These are phyloP conservation scores for Epichloe uncinata DNA, from an alignment of 2,329 filamentous ascomycete genomes.

Conservation along the genomic window DNA sequence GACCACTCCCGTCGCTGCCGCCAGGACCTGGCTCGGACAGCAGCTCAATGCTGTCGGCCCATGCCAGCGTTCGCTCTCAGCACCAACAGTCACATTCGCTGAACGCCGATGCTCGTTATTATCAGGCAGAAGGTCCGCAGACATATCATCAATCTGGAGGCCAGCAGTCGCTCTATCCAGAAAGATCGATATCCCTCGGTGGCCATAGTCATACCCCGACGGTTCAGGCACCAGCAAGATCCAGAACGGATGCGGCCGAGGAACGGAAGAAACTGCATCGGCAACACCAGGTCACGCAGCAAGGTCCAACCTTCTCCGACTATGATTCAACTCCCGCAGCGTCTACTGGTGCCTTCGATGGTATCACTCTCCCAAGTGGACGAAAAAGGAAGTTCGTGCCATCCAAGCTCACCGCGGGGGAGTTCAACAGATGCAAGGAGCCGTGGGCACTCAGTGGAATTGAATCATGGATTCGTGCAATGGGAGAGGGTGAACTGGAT, in stretches of 20 bases:
- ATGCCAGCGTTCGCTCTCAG: constrained; percentile 26
- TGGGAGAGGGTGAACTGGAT: constrained; percentile 86
- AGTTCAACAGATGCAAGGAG: constrained; percentile 75
- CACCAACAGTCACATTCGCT: constrained; percentile 37
- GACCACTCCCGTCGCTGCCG: constrained; percentile 50
- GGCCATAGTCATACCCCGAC: constrained; percentile 71
- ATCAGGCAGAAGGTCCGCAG: constrained; percentile 33
- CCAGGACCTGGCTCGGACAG: constrained; percentile 49
- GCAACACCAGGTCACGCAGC: constrained; percentile 36
- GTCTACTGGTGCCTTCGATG: constrained; percentile 54
- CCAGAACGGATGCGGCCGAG: constrained; percentile 84
- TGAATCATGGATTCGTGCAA: constrained; percentile 70
- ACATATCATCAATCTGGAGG: constrained; percentile 29
- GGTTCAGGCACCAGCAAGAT: constrained; percentile 70
- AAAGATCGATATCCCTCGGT: constrained; percentile 69
- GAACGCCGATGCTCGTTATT: constrained; percentile 30
- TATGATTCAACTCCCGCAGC: constrained; percentile 42
- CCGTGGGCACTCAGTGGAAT: constrained; percentile 92
- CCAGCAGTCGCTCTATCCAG: constrained; percentile 32
- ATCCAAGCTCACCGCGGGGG: constrained; percentile 65
- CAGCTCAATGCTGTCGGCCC: constrained; percentile 35
- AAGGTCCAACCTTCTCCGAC: constrained; percentile 38
- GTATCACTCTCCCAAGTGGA: constrained; percentile 69
- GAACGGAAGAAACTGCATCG: constrained; percentile 44
- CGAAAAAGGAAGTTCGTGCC: constrained; percentile 80